These are phyloP conservation scores for Neospermospora avenae DNA, from an alignment of 2,329 filamentous ascomycete species.

Conservation along the genomic window DNA sequence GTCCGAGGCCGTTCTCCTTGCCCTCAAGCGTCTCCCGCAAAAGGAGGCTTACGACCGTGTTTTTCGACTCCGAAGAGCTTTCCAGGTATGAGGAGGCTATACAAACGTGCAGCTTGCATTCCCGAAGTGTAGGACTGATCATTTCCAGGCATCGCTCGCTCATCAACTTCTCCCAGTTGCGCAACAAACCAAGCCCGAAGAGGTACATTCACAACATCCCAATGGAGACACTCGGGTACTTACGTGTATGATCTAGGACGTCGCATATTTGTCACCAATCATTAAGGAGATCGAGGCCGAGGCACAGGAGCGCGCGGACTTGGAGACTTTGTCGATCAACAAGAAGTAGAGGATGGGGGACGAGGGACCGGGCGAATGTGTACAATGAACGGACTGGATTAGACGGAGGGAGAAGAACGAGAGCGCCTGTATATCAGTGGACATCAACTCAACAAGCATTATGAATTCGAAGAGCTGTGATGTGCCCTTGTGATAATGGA, in stretches of 20 bases:
- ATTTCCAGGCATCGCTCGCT: constrained; percentile 49
- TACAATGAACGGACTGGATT: constrained; percentile 17
- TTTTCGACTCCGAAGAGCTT: constrained; percentile 92
- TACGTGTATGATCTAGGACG: constrained; percentile 48
- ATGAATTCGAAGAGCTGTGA: background rate
- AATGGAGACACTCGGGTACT: constrained; percentile 3
- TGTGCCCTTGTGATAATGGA: background rate
- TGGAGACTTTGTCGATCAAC: constrained; percentile 61
- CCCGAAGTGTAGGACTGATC: constrained; percentile 15
- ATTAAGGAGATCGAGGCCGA: constrained; percentile 68
- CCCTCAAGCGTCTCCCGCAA: constrained; percentile 83
- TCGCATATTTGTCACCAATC: constrained; percentile 62
- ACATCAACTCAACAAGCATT: constrained; percentile 3
- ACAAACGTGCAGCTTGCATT: background rate
- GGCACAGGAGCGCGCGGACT: constrained; percentile 62
- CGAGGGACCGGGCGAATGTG: constrained; percentile 4
- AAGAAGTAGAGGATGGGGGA: constrained; percentile 17
- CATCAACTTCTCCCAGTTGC: constrained; percentile 63
- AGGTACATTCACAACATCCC: constrained; percentile 45
- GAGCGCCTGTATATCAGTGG: constrained; percentile 9
- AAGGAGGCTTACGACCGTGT: constrained; percentile 95
- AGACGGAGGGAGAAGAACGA: background rate
- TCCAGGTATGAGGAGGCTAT: constrained; percentile 61
- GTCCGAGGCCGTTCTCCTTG: constrained; percentile 78
- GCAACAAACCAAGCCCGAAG: constrained; percentile 64